Evolutionary conservation across 106 monocot species (phyloP).

Genomic region (Dendrobium chrysotoxum): DNA sequence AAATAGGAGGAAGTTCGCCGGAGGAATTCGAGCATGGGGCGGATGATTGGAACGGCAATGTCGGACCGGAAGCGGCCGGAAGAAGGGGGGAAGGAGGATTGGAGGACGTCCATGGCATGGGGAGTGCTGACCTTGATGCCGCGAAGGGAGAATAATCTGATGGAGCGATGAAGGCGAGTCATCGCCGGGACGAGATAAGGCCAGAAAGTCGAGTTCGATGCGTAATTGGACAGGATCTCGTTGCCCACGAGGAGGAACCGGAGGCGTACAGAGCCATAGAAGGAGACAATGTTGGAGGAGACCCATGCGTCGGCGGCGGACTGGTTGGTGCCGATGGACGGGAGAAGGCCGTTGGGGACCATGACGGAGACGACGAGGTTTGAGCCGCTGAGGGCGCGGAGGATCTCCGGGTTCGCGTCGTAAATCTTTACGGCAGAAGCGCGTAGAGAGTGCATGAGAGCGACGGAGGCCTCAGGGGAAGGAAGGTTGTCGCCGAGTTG

Average conservation of each 20-base stretch:
- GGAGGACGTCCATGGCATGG: conserved; percentile 75
- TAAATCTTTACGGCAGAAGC: conserved; percentile 76
- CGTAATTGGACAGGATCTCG: conserved; percentile 74
- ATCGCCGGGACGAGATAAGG: conserved; percentile 69
- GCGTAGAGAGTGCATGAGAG: conserved; percentile 36
- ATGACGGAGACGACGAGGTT: conserved; percentile 60
- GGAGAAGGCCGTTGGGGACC: conserved; percentile 84
- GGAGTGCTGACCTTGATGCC: conserved; percentile 72
- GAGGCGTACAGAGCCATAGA: conserved; percentile 34
- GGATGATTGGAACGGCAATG: conserved; percentile 44
- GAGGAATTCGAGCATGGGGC: conserved; percentile 65
- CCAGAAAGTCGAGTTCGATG: conserved; percentile 51
- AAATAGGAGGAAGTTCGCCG: conserved; percentile 40
- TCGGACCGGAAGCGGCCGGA: conserved; percentile 65
- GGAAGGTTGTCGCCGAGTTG: conserved; percentile 79
- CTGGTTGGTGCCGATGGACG: conserved; percentile 51
- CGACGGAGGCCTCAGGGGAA: conserved; percentile 38
- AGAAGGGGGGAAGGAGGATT: conserved; percentile 68
- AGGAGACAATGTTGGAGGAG: conserved; percentile 52
- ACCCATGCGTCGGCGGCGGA: conserved; percentile 65
- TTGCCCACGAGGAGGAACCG: conserved; percentile 94
- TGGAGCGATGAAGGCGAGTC: conserved; percentile 32
- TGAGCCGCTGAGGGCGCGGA: conserved; percentile 51
- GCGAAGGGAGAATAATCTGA: conserved; percentile 20
- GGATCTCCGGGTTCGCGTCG: conserved; percentile 76